A percentile compares a stretch with the other conserved stretches of the same genome.
Evolutionary conservation across 2,329 filamentous ascomycete genomes (phyloP).

Genomic region (Colletotrichum coccodes): DNA sequence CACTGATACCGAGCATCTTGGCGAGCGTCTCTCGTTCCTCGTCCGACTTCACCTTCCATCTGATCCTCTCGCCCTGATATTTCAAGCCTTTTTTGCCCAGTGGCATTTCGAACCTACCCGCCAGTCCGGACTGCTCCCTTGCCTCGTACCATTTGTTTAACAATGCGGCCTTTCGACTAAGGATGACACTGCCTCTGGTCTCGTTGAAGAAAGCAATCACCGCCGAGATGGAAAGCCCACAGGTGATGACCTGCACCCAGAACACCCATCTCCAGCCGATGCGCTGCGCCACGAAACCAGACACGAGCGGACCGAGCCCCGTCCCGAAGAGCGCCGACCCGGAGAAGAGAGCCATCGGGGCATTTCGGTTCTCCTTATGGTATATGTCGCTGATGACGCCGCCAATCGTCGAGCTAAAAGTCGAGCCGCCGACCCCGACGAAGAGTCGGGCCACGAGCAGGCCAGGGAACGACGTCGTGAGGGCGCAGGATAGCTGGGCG

Average conservation of each 20-base stretch:
- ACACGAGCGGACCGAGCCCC: conserved; percentile 41
- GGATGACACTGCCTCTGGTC: conserved; percentile 81
- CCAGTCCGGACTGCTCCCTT: no score
- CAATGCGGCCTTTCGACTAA: conserved; percentile 77
- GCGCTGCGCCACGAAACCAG: conserved; percentile 1
- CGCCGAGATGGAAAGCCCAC: conserved; percentile 65
- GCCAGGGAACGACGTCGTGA: conserved; percentile 74
- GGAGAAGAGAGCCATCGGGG: conserved; percentile 88
- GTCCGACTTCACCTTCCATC: conserved; percentile 83
- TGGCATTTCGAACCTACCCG: no score
- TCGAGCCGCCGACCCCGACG: conserved; percentile 77
- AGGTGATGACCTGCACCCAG: conserved; percentile 72
- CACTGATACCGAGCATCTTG: no score
- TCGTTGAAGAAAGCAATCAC: conserved; percentile 81
- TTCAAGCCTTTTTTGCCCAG: no score
- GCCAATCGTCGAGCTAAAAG: conserved; percentile 88
- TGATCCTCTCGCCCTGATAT: no score
- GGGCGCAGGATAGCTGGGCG: conserved; percentile 77
- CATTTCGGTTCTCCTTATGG: conserved; percentile 80
- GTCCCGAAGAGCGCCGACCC: conserved; percentile 81
- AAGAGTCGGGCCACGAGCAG: conserved; percentile 82
- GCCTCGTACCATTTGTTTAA: conserved; percentile 79
- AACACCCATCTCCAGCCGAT: conserved; percentile 42
- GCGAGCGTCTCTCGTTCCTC: conserved; percentile 80
- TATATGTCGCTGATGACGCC: conserved; percentile 91